Evolutionary conservation across 306 rosid genomes (phyloP), one percentile per base, ranked within the genome.

Genomic region (Vicia villosa): DNA sequence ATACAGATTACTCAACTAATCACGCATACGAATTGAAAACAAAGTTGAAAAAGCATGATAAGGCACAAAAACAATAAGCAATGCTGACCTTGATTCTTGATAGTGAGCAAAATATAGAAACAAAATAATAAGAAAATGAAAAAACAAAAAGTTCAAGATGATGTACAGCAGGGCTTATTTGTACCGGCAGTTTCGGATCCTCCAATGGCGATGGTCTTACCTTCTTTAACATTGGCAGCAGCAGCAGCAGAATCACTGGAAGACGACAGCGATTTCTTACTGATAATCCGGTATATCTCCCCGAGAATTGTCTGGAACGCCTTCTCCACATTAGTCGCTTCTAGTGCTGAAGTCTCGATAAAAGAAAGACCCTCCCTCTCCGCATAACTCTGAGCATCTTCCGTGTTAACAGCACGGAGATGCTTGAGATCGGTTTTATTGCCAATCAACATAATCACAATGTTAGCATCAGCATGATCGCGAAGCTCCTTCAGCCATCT

Each of bases 401-500:
- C 98, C 0, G 96, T 88, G 38, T 94, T 96, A 50, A 90, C 94
- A 0, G 88, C 98, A 34, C 92, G 83, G 56, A 94, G 91, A 82
- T 94, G 98, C 79, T 90, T 90, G 74, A 94, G 81, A 75, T 94
- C 98, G 0, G 95, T 94, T 78, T 94, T 94, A 88, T 94, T 94
- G 13, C 96, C 98, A 0, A 94, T 85, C 56, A 94, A 54, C 95
- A 90, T 90, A 86, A 90, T 94, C 28, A 86, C 94, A 47, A 94
- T 94, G 72, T 88, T 94, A 8, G 92, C 82, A 56, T 94, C 98
- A 0, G 98, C 98, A 43, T 94, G 98, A 66, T 94, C 98, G 74
- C 97, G 82, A 0, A 94, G 87, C 73, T 94, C 98, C 94, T 94
- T 94, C 37, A 94, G 93, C 98, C 98, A 94, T 9, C 97, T 72